phyloP scores from a whole-genome alignment of 768 basidiomycete species.

The Coprinellus aureogranulatus region DNA sequence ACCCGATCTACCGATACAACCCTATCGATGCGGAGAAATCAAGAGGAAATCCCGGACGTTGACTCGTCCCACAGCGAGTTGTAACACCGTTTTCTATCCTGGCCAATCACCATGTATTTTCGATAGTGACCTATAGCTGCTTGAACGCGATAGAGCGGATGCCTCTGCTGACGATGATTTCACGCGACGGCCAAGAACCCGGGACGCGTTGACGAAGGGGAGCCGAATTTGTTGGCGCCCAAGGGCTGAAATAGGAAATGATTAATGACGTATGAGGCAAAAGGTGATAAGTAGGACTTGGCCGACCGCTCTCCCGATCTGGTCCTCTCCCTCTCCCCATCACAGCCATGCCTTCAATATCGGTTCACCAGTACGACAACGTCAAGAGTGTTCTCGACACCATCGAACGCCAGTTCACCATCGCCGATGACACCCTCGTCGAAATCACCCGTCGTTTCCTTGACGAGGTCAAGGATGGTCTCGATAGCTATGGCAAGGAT shows the following conservation, averaged over 20 bases:
- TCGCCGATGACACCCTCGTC: conserved; percentile 58
- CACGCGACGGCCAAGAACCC: not conserved
- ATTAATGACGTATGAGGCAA: conserved; percentile 28
- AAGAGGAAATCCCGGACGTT: not conserved
- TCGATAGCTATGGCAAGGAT: conserved; percentile 67
- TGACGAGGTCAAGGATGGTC: conserved; percentile 72
- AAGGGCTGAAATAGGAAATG: conserved; percentile 33
- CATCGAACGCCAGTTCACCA: conserved; percentile 71
- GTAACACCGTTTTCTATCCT: not conserved
- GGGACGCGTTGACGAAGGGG: not conserved
- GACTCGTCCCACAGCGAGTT: not conserved
- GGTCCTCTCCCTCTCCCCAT: conserved; percentile 14
- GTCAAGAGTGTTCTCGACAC: conserved; percentile 54
- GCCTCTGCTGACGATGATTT: too few relatives aligned
- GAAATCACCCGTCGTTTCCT: conserved; percentile 78
- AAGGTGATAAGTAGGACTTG: not conserved
- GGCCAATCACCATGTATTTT: not conserved
- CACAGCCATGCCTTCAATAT: conserved; percentile 40
- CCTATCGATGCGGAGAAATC: not conserved
- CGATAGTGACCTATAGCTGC: too few relatives aligned
- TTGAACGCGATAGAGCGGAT: too few relatives aligned
- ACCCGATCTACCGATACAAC: not conserved
- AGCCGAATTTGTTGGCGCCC: not conserved
- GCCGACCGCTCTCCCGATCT: not conserved
- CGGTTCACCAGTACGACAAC: conserved; percentile 40